Percentiles rank a stretch among this genome's conserved stretches.
Conservation (phyloP, 306 rosid genomes). For the Heteromeles arbutifolia region DNA sequence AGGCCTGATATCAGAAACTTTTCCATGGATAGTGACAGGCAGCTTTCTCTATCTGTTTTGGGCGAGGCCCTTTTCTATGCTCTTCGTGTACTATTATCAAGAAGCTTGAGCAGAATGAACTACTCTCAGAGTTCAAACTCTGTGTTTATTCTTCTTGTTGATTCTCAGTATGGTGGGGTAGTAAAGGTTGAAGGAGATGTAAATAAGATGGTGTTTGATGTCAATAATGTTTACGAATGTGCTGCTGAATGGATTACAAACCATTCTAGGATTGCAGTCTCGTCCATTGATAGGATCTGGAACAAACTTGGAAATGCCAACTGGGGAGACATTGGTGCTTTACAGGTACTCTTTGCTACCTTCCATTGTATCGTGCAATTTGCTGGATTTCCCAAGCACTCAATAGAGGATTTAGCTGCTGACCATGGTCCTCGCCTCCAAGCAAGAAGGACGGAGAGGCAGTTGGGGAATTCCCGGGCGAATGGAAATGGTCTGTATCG, state of each 20-base stretch:
- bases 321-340: conserved; percentile 87
- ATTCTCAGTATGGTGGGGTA: conserved; percentile 92
- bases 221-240: conserved; percentile 74
- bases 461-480: conserved; percentile 52
- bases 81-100: conserved; percentile 66
- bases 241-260: conserved; percentile 91
- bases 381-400: conserved; percentile 86
- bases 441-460: conserved; percentile 83
- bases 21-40: conserved; percentile 41
- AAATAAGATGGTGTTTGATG: conserved; percentile 70
- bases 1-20: conserved; percentile 69
- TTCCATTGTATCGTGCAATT: conserved; percentile 74
- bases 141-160: conserved; percentile 72
- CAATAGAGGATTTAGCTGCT: conserved; percentile 89
- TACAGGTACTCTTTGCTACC: conserved; percentile 87
- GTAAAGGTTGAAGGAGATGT: conserved; percentile 94
- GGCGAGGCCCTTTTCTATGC: conserved; percentile 91
- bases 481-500: conserved; percentile 70
- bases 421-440: conserved; percentile 96
- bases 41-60: conserved; percentile 54
- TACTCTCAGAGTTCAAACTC: conserved; percentile 52
- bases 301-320: conserved; percentile 96
- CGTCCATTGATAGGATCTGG: conserved; percentile 89
- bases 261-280: conserved; percentile 72
- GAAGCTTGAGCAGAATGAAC: conserved; percentile 70